A percentile compares a stretch with the other conserved stretches of the same genome.
Conservation (phyloP, 169 alveolate species). For the Sarcocystis neurona region DNA sequence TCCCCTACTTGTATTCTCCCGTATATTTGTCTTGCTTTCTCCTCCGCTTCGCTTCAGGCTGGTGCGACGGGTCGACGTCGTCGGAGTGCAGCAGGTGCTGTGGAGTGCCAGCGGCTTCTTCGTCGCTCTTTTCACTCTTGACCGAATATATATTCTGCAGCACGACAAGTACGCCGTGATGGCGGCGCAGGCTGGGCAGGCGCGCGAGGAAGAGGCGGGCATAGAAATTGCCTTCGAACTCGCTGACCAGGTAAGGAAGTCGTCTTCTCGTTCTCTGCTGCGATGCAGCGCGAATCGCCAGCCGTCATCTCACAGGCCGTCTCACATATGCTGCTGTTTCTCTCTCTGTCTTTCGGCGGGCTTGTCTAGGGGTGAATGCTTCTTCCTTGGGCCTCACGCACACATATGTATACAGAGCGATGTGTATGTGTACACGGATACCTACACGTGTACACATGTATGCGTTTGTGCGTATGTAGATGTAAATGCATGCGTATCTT, state of each 20-base stretch:
- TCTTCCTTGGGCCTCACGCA: no score
- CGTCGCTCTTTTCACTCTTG: conserved; percentile 26
- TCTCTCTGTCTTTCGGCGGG: no score
- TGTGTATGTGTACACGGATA: not conserved
- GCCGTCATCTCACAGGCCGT: no score
- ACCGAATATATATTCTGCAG: conserved; percentile 77
- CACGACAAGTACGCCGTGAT: conserved; percentile 78
- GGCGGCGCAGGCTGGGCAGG: conserved; percentile 65
- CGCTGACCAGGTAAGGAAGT: conserved; percentile 76
- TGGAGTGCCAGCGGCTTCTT: conserved; percentile 39
- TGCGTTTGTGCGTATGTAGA: no score
- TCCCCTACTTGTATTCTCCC: no score
- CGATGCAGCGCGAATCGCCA: no score
- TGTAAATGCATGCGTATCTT: no score
- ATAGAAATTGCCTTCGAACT: conserved; percentile 88
- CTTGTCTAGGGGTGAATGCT: no score
- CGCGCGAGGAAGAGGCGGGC: conserved; percentile 77
- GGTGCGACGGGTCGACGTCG: conserved; percentile 76
- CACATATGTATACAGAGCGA: not conserved
- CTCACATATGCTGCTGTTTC: no score
- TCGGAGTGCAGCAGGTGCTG: conserved; percentile 36
- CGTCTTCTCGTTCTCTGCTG: not conserved
- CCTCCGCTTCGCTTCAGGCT: conserved; percentile 63
- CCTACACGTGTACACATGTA: no score
- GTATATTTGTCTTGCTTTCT: conserved; percentile 57